Conservation (phyloP, 2,329 filamentous ascomycete genomes). For the Cordyceps fumosorosea region DNA sequence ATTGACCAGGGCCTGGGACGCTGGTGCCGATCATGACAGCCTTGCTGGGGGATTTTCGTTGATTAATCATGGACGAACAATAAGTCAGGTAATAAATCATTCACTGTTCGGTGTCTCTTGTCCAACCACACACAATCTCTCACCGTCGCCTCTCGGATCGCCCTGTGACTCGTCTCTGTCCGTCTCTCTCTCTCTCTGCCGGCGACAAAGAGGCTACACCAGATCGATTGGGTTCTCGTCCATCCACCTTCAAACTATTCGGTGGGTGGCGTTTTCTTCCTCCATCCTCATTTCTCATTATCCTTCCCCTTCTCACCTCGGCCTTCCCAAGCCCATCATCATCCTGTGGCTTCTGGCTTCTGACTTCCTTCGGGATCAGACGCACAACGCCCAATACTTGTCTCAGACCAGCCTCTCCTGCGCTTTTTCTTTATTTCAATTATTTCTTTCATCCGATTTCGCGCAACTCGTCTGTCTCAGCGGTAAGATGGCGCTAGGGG, state of each 20-base stretch:
- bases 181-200: background rate
- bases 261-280: no score
- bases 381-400: background rate
- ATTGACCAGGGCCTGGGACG: background rate
- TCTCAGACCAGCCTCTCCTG: slow-evolving; percentile 4
- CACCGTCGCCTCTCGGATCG: background rate
- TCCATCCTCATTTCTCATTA: no score
- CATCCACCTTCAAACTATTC: no score
- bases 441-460: background rate
- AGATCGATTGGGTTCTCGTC: background rate
- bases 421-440: background rate
- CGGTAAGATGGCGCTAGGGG: background rate
- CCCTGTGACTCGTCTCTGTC: background rate
- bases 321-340: background rate
- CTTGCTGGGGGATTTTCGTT: background rate
- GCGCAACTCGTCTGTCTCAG: background rate
- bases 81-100: no score
- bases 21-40: background rate
- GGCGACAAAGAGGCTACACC: background rate
- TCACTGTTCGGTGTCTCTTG: no score
- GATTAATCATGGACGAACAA: no score
- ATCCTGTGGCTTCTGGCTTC: background rate
- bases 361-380: background rate
- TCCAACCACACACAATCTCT: no score
- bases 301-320: background rate